Evolutionary conservation across 1,284 basidiomycete species (phyloP).

Genomic region (Vanrija humicola): DNA sequence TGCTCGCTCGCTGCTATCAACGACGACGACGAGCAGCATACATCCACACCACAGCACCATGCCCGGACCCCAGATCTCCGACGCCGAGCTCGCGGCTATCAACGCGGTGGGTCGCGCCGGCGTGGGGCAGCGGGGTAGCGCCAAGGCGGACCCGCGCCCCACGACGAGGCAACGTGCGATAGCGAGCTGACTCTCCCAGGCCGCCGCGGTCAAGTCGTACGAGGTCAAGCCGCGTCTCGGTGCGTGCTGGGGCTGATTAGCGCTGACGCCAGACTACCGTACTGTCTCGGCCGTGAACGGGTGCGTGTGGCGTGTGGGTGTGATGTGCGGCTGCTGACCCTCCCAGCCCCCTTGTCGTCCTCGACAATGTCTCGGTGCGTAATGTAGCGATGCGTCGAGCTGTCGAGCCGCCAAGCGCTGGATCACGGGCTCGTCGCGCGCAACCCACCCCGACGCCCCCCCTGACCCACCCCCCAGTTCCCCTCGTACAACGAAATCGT

Average conservation of each 20-base stretch:
- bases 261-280: slow-evolving; percentile 69
- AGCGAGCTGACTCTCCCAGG: slow-evolving; percentile 15
- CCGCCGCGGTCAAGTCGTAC: slow-evolving; percentile 53
- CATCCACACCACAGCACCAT: background rate
- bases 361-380: slow-evolving; percentile 95
- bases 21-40: background rate
- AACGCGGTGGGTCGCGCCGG: slow-evolving; percentile 36
- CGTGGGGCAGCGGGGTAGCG: no score
- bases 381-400: background rate
- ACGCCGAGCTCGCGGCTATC: slow-evolving; percentile 52
- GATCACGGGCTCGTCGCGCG: no score
- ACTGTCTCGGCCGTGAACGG: slow-evolving; percentile 96
- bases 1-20: no score
- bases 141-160: no score
- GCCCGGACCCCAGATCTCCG: slow-evolving; percentile 46
- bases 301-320: slow-evolving; percentile 52
- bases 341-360: slow-evolving; percentile 79
- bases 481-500: slow-evolving; percentile 99
- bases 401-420: background rate
- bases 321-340: slow-evolving; percentile 4
- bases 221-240: slow-evolving; percentile 77
- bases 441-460: no score
- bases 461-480: slow-evolving; percentile 61
- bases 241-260: slow-evolving; percentile 47
- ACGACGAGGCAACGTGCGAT: background rate